Base-by-base conservation (phyloP, 345 rosid genomes). In the Bretschneidera sinensis region DNA sequence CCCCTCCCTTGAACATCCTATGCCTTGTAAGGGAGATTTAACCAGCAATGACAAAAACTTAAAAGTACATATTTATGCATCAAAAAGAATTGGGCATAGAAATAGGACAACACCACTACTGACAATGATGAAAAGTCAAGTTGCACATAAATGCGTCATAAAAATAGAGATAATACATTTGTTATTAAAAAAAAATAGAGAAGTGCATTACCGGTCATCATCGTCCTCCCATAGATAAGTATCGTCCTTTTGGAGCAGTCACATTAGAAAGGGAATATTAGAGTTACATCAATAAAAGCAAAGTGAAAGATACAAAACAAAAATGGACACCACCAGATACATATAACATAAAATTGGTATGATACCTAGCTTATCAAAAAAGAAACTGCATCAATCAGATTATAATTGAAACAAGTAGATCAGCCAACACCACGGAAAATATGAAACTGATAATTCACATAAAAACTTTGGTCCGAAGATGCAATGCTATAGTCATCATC, bases 221-320 rank as follows among this genome's bases (percentile, higher is more conserved):
- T 86, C 92, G 51, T 94, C 97, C 76, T 94, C 97, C 99, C 97
- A 94, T 28, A 90, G 71, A 67, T 90, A 88, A 21, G 99, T 90
- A 69, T 94, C 96, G 76, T 92, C 97, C 95, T 92, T 83, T 54
- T 34, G 43, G 54, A 63, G 35, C 61, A 14, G 23, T 39, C 19
- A 24, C 45, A 39, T 39, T 4, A 39, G 45, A 39, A 39, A 5
- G 45, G 45, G 16, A 39, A 2, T 39, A 11, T 1, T 5, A 39
- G 3, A 14, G 10, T 14, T 4, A 1, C 16, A 39, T 11, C 1
- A 14, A 39, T 13, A 39, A 39, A 39, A 39, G 45, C 45, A 5
- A 39, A 39, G 15, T 2, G 15, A 11, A 11, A 39, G 16, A 39
- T 13, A n/a, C n/a, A n/a, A n/a, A 5, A 39, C 45, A 5, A 39